Base-by-base conservation (phyloP, 768 basidiomycete species). In the Leucocoprinus sp. region DNA sequence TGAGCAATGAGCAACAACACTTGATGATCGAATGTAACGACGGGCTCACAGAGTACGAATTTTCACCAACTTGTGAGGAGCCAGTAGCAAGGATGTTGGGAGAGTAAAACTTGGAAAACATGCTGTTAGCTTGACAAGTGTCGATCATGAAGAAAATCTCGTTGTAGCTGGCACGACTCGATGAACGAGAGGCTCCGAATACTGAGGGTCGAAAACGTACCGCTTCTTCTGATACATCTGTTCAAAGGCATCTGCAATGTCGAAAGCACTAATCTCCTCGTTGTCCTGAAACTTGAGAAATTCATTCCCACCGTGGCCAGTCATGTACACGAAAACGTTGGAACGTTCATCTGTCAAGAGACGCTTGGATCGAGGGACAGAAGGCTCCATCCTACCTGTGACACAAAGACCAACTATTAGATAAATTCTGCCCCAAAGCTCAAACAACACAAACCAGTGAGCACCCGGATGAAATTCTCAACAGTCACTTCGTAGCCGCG, bases 211-310 rank as follows among this genome's bases (percentile, higher is more conserved):
- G 37, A 24, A 28, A 22, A 56, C 75, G 35, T 47, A 87, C 93
- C 93, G 70, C 60, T 85, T 84, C 73, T 97, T 97, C 61, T 93
- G 87, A 71, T 84, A 93, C 95, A 99, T 99, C 64, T 97, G 93
- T 62, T 92, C 92, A 50, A 98, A 87, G 1, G 96, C 93, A 59
- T 98, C 95, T 0, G 95, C 95, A n/a, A 98, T 78, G 59, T 98
- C 96, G 48, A 87, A 91, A 0, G 95, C 92, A 48, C 87, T 91
- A 55, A 98, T 91, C 61, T 99, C 96, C 63, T 98, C 96, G 60
- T 88, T 93, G 60, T 99, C 96, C 60, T 99, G 96, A 62, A 99
- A 98, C 62, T 99, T 98, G 58, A 99, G 78, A 61, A 98, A 99
- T 62, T 96, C 96, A 56, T 95, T 87, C 0, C 96, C 96, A 9